phyloP scores from a whole-genome alignment of 805 yeast genomes.

The Zygoascus biomembranicola region DNA sequence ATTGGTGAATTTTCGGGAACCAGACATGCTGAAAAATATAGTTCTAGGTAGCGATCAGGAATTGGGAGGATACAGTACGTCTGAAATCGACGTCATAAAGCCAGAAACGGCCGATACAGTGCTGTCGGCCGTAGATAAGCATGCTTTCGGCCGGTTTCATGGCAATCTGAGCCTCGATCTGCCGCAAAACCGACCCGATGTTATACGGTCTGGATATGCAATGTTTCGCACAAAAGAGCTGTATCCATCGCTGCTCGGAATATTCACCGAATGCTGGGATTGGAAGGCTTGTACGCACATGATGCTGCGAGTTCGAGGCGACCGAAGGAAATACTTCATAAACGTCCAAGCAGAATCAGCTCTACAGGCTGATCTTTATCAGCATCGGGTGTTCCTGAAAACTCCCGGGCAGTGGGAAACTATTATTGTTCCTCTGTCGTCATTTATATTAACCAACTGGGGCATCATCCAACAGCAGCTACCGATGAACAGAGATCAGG shows the following conservation, averaged over 20 bases:
- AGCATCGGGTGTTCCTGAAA: constrained; percentile 66
- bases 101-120: constrained; percentile 20
- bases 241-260: constrained; percentile 26
- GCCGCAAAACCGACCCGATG: constrained; percentile 56
- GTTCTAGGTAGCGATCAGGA: constrained; percentile 65
- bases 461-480: constrained; percentile 58
- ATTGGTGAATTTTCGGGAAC: constrained; percentile 51
- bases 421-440: constrained; percentile 66
- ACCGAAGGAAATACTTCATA: constrained; percentile 63
- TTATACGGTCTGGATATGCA: constrained; percentile 61
- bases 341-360: constrained; percentile 79
- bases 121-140: not conserved
- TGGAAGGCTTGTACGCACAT: constrained; percentile 56
- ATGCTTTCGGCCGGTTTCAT: constrained; percentile 49
- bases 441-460: constrained; percentile 75
- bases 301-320: constrained; percentile 65
- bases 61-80: constrained; percentile 73
- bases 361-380: constrained; percentile 68
- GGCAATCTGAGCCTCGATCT: constrained; percentile 63
- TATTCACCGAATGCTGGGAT: constrained; percentile 50
- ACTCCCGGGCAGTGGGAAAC: constrained; percentile 78
- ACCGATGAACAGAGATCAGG: constrained; percentile 51
- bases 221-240: constrained; percentile 71
- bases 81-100: constrained; percentile 35
- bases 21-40: constrained; percentile 37